Base-by-base conservation (phyloP, 371 early-diverging fungal genomes). In the Mucor plumbeus region DNA sequence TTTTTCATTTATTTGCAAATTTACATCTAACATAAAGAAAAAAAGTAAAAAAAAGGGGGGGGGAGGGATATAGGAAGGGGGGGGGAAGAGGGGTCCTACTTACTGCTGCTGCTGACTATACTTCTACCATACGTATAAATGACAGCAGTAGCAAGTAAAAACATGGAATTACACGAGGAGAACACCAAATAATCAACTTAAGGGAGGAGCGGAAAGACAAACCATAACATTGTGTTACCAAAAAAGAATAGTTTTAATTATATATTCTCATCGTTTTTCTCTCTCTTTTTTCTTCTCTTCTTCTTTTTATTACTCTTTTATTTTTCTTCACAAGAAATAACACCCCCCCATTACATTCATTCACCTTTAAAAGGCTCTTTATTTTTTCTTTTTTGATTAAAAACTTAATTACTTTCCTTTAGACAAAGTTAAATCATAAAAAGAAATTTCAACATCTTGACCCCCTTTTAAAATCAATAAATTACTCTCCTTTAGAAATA, bases 261-360 rank as follows among this genome's bases (percentile, higher is more conserved):
- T 55, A 55, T 55, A 50, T 50, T 50, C 50, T 19, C 50, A 50
- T 50, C 26, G 21, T 50, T 21, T 10, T 35, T 34, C 35, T 34
- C 35, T 34, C n/a, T 4, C 34, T 33, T 34, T 55, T n/a, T n/a
- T 35, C 33, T 55, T 55, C 9, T 17, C 34, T 55, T 17, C 8
- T 55, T 35, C 35, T 55, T 17, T 55, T 35, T 17, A 15, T 35
- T 11, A 14, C 35, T 34, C 21, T 34, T n/a, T 55, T 11, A 34
- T 33, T 50, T 55, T 55, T 17, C 10, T 55, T 21, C 14, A 14
- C 34, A n/a, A 33, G 21, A 55, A 35, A 33, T 34, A 14, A 33
- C n/a, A n/a, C n/a, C n/a, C n/a, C 35, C 56, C 56, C 56, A 33
- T 55, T 15, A 55, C 56, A 55, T 35, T 55, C 56, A 55, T 55